phyloP scores from a whole-genome alignment of 176 grass and related monocot genomes.

The Musa acuminata region DNA sequence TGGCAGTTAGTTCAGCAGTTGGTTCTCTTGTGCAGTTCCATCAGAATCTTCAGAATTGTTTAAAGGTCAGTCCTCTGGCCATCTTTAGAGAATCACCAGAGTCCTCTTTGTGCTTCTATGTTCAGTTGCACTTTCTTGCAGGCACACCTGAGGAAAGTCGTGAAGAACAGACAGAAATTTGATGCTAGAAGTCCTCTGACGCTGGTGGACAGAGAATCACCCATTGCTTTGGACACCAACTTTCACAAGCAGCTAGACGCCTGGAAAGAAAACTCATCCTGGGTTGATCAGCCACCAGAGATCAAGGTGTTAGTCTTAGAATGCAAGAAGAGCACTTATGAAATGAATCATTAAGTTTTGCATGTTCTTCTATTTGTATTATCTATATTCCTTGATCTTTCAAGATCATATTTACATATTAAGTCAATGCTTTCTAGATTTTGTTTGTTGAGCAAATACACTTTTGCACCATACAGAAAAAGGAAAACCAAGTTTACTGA shows the following conservation, averaged over 20 bases:
- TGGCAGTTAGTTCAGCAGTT: conserved; percentile 7
- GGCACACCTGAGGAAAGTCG: conserved; percentile 48
- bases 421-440: not conserved
- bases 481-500: not conserved
- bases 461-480: not conserved
- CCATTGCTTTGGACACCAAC: conserved; percentile 25
- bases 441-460: not conserved
- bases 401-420: not conserved
- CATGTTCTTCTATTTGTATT: not conserved
- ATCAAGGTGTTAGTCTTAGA: conserved; percentile 46
- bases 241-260: conserved; percentile 67
- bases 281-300: conserved; percentile 54
- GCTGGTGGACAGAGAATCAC: conserved; percentile 10
- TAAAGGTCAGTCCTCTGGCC: conserved; percentile 5
- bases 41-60: conserved; percentile 14
- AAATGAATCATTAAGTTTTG: not conserved
- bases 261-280: conserved; percentile 61
- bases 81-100: not conserved
- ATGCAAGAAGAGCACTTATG: not conserved
- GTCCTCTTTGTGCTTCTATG: not conserved
- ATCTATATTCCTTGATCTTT: not conserved
- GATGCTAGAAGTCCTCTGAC: conserved; percentile 8
- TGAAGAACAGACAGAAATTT: conserved; percentile 22
- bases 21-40: conserved; percentile 18
- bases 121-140: conserved; percentile 9